phyloP scores from a whole-genome alignment of 106 monocot species.

The Acorus gramineus region DNA sequence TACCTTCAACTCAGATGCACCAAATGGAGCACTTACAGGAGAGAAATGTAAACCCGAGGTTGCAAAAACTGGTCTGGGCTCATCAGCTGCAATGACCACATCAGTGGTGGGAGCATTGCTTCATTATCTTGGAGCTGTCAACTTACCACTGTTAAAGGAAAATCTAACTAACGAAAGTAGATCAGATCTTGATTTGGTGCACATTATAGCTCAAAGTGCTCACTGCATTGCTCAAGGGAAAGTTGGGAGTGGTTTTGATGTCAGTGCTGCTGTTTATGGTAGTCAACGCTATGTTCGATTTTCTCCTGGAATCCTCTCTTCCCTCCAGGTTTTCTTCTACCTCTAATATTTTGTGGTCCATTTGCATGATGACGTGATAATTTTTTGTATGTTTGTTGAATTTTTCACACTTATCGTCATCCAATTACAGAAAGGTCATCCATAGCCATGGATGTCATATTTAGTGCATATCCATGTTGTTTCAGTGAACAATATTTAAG shows the following conservation, averaged over 20 bases:
- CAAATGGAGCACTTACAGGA: slow-evolving; percentile 30
- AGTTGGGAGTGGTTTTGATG: slow-evolving; percentile 97
- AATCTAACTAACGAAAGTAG: slow-evolving; percentile 8
- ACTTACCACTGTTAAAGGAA: slow-evolving; percentile 28
- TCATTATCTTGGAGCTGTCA: slow-evolving; percentile 82
- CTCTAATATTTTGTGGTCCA: no score
- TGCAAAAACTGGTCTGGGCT: slow-evolving; percentile 97
- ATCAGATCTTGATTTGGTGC: slow-evolving; percentile 68
- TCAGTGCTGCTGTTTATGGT: slow-evolving; percentile 97
- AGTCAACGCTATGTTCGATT: slow-evolving; percentile 88
- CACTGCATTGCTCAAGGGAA: slow-evolving; percentile 99
- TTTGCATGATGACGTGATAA: no score
- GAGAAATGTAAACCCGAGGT: slow-evolving; percentile 79
- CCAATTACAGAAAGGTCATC: no score
- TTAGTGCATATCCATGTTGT: no score
- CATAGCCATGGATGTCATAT: no score
- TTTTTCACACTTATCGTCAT: no score
- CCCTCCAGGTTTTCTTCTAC: slow-evolving; percentile 50
- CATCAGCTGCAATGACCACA: slow-evolving; percentile 98
- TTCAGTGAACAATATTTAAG: no score
- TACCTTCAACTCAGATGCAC: slow-evolving; percentile 47
- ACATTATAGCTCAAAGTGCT: slow-evolving; percentile 84
- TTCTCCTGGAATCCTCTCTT: slow-evolving; percentile 79
- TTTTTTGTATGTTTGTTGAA: no score
- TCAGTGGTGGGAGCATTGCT: slow-evolving; percentile 84